phyloP scores from a whole-genome alignment of 192 early-diverging fungal species.

The Dimargaris xerosporica region DNA sequence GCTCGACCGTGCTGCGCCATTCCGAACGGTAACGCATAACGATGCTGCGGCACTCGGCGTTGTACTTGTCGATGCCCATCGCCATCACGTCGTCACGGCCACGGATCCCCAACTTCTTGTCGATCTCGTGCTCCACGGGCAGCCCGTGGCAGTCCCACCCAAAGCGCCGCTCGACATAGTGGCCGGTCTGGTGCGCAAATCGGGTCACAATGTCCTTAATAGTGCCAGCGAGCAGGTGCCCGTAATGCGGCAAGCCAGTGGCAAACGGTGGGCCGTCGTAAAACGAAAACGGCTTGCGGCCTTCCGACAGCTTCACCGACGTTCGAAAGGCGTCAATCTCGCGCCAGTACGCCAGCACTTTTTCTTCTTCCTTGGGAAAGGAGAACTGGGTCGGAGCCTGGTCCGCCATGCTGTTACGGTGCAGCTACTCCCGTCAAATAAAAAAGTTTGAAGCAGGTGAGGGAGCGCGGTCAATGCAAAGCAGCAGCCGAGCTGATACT shows the following conservation, averaged over 20 bases:
- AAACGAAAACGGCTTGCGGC: conserved; percentile 75
- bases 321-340: conserved; percentile 94
- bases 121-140: conserved; percentile 94
- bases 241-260: conserved; percentile 96
- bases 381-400: too few relatives aligned
- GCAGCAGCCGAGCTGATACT: too few relatives aligned
- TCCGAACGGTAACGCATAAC: conserved; percentile 90
- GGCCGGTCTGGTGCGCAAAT: conserved; percentile 87
- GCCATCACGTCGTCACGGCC: conserved; percentile 75
- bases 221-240: conserved; percentile 94
- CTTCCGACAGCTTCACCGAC: conserved; percentile 80
- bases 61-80: conserved; percentile 96
- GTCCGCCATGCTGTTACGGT: too few relatives aligned
- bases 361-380: conserved; percentile 92
- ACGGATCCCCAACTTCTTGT: conserved; percentile 62
- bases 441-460: too few relatives aligned
- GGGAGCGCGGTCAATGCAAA: too few relatives aligned
- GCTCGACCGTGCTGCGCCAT: conserved; percentile 87
- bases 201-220: conserved; percentile 99
- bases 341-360: conserved; percentile 85
- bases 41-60: conserved; percentile 88
- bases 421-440: too few relatives aligned
- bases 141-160: conserved; percentile 83
- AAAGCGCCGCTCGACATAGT: conserved; percentile 92
- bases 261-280: conserved; percentile 99